Percentiles rank a stretch among this genome's conserved stretches.
These are phyloP conservation scores for Omphalea diandra DNA, from an alignment of 441 rosid species.

Conservation along the genomic window DNA sequence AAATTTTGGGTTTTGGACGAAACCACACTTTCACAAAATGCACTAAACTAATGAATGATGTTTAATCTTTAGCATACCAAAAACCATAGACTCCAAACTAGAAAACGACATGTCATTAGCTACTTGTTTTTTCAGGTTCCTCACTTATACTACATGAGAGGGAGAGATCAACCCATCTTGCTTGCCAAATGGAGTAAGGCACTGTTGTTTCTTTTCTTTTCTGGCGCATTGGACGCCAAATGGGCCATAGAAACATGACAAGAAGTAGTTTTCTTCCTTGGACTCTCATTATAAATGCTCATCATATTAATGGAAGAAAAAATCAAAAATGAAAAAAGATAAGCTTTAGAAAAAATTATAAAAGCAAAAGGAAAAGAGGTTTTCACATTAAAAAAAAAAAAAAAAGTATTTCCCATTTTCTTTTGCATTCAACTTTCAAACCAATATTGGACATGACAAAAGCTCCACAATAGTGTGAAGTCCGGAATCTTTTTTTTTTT, in stretches of 20 bases:
- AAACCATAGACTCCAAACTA: neutral
- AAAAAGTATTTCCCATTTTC: neutral
- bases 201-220: neutral
- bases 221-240: no score
- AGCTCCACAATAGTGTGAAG: constrained; percentile 8
- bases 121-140: neutral
- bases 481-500: no score
- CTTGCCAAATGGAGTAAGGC: neutral
- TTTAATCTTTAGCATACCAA: neutral
- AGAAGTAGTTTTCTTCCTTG: no score
- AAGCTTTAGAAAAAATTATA: neutral
- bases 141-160: constrained; percentile 1
- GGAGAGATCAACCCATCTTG: neutral
- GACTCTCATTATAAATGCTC: no score
- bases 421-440: constrained; percentile 2
- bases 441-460: neutral
- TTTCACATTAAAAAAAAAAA: constrained; percentile 5
- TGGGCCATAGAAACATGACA: no score
- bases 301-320: no score
- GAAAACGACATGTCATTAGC: neutral
- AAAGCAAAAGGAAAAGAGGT: neutral
- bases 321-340: neutral
- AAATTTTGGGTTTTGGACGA: neutral
- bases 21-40: neutral
- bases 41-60: neutral